Conservation (phyloP, 768 basidiomycete genomes). For the Cyathus striatus region DNA sequence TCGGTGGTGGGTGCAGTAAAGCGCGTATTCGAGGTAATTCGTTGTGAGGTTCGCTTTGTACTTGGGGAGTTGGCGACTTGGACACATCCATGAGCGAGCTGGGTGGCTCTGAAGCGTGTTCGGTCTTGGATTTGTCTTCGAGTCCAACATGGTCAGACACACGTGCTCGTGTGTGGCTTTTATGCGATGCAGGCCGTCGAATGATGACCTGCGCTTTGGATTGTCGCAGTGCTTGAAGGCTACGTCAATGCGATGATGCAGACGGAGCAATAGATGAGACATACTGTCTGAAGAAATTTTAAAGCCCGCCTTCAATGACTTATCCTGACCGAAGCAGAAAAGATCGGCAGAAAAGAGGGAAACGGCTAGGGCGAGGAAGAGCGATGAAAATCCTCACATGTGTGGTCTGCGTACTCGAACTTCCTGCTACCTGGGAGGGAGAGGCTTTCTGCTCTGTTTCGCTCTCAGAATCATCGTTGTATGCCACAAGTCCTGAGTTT, state of each 20-base stretch:
- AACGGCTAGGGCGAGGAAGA: conserved; percentile 33
- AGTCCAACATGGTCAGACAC: conserved; percentile 38
- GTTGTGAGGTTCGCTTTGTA: conserved; percentile 24
- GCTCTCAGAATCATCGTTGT: conserved; percentile 60
- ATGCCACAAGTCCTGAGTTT: conserved; percentile 51
- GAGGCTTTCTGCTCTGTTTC: conserved; percentile 43
- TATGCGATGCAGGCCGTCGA: conserved; percentile 42
- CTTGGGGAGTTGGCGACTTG: conserved; percentile 3
- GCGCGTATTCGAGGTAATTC: conserved; percentile 51
- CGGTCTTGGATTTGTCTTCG: conserved; percentile 5
- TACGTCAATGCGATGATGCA: neutral
- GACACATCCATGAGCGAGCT: conserved; percentile 13
- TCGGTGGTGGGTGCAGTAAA: conserved; percentile 57
- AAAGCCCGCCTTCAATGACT: conserved; percentile 33
- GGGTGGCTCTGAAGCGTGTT: conserved; percentile 3
- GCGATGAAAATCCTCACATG: conserved; percentile 61
- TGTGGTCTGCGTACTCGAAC: conserved; percentile 16
- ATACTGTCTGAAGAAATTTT: conserved; percentile 38
- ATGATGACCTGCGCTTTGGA: conserved; percentile 59
- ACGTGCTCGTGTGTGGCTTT: conserved; percentile 44
- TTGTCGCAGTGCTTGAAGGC: conserved; percentile 29
- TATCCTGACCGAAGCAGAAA: conserved; percentile 65
- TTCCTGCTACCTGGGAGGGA: conserved; percentile 19
- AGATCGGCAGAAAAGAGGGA: conserved; percentile 61
- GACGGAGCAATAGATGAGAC: conserved; percentile 13